Percentiles rank a stretch among this genome's conserved stretches.
These are phyloP conservation scores for Starmerella gropengiesseri DNA, from an alignment of 805 yeast genomes.

Conservation along the genomic window DNA sequence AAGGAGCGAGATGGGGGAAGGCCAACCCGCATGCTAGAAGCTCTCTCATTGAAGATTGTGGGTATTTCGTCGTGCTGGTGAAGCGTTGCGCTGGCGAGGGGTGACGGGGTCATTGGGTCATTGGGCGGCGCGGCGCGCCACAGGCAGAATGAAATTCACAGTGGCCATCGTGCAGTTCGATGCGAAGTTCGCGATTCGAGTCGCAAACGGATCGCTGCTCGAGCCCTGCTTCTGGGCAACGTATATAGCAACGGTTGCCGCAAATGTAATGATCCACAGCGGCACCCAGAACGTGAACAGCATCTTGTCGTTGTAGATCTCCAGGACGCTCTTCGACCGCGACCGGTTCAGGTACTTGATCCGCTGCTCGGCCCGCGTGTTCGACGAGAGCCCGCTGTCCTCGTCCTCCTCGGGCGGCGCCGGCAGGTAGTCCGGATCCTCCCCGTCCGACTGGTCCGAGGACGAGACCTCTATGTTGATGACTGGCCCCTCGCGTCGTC, in stretches of 20 bases:
- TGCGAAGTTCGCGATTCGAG: constrained; percentile 9
- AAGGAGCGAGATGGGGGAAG: too few species aligned
- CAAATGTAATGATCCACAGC: constrained; percentile 36
- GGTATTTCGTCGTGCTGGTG: too few species aligned
- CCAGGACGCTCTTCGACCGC: constrained; percentile 32
- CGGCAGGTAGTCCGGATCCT: constrained; percentile 14
- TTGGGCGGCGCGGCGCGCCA: constrained; percentile 13
- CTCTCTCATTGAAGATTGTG: too few species aligned
- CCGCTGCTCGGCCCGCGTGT: not conserved
- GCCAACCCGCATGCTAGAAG: too few species aligned
- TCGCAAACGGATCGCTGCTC: constrained; percentile 8
- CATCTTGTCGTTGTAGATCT: constrained; percentile 63
- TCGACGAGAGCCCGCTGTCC: not conserved
- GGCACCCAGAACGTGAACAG: constrained; percentile 88
- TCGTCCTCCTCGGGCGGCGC: not conserved
- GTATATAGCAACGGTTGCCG: constrained; percentile 13
- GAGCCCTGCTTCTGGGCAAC: constrained; percentile 15
- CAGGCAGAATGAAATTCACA: constrained; percentile 13
- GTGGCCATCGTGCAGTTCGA: constrained; percentile 1
- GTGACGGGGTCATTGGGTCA: too few species aligned
- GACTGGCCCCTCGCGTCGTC: not conserved
- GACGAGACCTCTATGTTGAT: constrained; percentile 13
- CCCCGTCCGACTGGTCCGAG: constrained; percentile 17
- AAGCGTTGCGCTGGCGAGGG: too few species aligned
- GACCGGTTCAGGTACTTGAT: too few species aligned